Conservation (phyloP, 441 rosid genomes). For the Gossypium schwendimanii region DNA sequence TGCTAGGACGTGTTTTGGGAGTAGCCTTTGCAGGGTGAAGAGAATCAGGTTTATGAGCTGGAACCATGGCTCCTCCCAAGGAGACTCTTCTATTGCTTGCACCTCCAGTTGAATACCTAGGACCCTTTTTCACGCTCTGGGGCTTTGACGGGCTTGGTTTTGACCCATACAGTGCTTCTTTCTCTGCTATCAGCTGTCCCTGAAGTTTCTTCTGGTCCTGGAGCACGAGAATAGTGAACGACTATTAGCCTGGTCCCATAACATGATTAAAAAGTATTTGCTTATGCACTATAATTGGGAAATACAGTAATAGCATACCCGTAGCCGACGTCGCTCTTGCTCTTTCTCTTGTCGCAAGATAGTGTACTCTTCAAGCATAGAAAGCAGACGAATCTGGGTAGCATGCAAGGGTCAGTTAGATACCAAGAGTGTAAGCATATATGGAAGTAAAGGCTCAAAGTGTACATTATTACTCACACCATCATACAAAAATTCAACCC, state of each 20-base stretch:
- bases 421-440: neutral
- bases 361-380: slow-evolving; percentile 87
- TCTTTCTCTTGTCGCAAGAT: slow-evolving; percentile 77
- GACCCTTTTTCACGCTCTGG: slow-evolving; percentile 49
- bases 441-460: neutral
- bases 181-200: slow-evolving; percentile 79
- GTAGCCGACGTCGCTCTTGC: slow-evolving; percentile 78
- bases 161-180: slow-evolving; percentile 70
- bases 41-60: slow-evolving; percentile 42
- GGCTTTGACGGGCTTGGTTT: slow-evolving; percentile 75
- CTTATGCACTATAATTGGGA: neutral
- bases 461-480: slow-evolving; percentile 50
- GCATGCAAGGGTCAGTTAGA: slow-evolving; percentile 4
- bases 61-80: slow-evolving; percentile 50
- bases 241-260: neutral
- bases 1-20: slow-evolving; percentile 32
- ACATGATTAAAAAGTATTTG: neutral
- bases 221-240: slow-evolving; percentile 25
- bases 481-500: slow-evolving; percentile 68
- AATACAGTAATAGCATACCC: slow-evolving; percentile 37
- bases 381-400: slow-evolving; percentile 63
- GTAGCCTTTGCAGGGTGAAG: slow-evolving; percentile 28
- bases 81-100: slow-evolving; percentile 56
- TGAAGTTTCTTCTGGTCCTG: slow-evolving; percentile 94
- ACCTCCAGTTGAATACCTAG: slow-evolving; percentile 57